phyloP scores from a whole-genome alignment of 441 rosid genomes.

The Populus hybrid region DNA sequence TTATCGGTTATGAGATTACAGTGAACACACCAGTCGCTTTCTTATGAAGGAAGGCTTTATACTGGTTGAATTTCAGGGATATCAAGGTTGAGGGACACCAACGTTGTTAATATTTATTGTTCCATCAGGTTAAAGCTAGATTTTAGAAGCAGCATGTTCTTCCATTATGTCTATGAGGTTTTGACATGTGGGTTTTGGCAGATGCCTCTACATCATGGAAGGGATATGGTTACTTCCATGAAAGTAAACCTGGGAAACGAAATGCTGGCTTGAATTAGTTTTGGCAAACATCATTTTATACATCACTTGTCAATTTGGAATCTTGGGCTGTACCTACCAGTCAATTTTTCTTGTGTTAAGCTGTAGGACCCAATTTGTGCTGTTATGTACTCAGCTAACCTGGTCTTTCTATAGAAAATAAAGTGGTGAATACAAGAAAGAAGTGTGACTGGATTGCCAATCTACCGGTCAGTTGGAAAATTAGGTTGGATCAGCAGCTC shows the following conservation, averaged over 20 bases:
- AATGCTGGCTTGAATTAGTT: background rate
- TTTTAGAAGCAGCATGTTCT: background rate
- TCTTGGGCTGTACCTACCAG: slow-evolving; percentile 33
- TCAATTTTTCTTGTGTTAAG: slow-evolving; percentile 24
- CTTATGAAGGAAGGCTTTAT: background rate
- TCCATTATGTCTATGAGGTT: background rate
- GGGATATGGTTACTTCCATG: background rate
- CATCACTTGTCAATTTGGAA: background rate
- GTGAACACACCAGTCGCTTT: background rate
- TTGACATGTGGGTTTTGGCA: background rate
- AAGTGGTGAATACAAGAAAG: background rate
- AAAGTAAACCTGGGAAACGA: background rate
- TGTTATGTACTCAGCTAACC: background rate
- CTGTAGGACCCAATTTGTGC: background rate
- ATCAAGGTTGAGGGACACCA: background rate
- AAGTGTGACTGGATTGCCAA: background rate
- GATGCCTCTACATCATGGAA: background rate
- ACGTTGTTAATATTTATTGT: background rate
- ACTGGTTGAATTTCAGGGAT: background rate
- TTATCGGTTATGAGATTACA: background rate
- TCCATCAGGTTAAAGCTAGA: background rate
- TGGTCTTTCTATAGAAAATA: background rate
- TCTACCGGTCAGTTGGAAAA: slow-evolving; percentile 32
- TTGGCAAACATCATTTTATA: background rate
- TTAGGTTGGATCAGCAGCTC: slow-evolving; percentile 52